Percentiles rank a stretch among this genome's conserved stretches.
These are phyloP conservation scores for Mortierella sp. DNA, from an alignment of 371 early-diverging fungal genomes.

Conservation along the genomic window DNA sequence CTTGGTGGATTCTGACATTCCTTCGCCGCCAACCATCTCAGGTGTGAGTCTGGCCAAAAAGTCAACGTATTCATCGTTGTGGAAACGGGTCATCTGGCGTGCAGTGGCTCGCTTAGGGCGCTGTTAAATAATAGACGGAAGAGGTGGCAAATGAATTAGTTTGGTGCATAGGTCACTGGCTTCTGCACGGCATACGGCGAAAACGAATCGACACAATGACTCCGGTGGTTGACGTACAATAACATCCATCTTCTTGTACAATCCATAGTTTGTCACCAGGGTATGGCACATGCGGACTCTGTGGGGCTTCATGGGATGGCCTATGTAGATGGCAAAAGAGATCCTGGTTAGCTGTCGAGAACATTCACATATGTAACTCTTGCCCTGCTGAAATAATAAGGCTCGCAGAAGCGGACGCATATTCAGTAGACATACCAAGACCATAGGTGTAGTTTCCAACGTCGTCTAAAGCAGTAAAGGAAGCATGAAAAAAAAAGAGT, in stretches of 20 bases:
- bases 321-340: constrained; percentile 56
- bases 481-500: neutral
- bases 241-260: constrained; percentile 95
- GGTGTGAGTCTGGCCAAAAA: constrained; percentile 96
- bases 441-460: constrained; percentile 59
- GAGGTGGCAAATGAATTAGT: neutral
- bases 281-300: constrained; percentile 98
- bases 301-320: constrained; percentile 99
- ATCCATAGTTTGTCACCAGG: constrained; percentile 93
- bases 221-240: constrained; percentile 62
- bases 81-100: constrained; percentile 98
- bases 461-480: constrained; percentile 33
- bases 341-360: neutral
- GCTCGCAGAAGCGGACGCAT: neutral
- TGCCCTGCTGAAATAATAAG: neutral
- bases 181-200: neutral
- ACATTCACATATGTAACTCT: neutral
- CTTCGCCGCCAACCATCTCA: constrained; percentile 89
- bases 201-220: neutral
- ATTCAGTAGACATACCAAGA: constrained; percentile 35
- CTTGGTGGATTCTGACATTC: constrained; percentile 88
- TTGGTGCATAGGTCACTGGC: too few relatives aligned
- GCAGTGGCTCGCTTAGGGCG: constrained; percentile 90
- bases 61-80: constrained; percentile 99
- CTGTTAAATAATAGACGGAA: constrained; percentile 56